phyloP scores from a whole-genome alignment of 257 asterid species.

The Gynochthodes officinalis region DNA sequence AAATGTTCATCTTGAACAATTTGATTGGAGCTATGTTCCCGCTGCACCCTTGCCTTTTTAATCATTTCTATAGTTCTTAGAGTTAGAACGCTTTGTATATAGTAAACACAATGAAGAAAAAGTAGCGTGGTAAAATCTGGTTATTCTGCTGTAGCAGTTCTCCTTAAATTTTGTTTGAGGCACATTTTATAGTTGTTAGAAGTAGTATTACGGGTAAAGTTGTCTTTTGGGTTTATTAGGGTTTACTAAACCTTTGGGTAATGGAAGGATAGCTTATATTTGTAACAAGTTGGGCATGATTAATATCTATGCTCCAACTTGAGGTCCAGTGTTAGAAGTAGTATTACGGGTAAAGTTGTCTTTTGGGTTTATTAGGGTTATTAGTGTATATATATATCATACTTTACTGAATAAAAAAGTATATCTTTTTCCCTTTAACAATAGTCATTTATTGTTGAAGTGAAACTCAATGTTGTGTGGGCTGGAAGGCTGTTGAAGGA shows the following conservation, averaged over 20 bases:
- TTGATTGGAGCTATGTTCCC: neutral
- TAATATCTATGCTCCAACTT: too few relatives aligned
- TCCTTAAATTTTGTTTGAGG: slow-evolving; percentile 1
- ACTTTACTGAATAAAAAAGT: too few relatives aligned
- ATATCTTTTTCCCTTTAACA: too few relatives aligned
- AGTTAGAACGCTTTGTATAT: neutral
- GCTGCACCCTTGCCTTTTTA: neutral
- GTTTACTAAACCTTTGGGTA: too few relatives aligned
- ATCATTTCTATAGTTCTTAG: neutral
- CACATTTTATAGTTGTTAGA: neutral
- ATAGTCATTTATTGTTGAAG: neutral
- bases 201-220: too few relatives aligned
- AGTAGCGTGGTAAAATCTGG: neutral
- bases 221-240: too few relatives aligned
- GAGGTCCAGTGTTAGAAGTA: too few relatives aligned
- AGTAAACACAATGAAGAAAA: neutral
- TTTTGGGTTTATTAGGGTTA: too few relatives aligned
- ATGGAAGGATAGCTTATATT: too few relatives aligned
- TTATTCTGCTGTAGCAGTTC: neutral
- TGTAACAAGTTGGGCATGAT: too few relatives aligned
- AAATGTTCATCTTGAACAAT: neutral
- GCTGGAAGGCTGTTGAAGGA: neutral
- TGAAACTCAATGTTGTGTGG: neutral
- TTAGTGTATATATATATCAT: too few relatives aligned
- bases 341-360: too few relatives aligned